Evolutionary conservation across 257 asterid genomes (phyloP).

Genomic region (Nicotiana tomentosiformis): DNA sequence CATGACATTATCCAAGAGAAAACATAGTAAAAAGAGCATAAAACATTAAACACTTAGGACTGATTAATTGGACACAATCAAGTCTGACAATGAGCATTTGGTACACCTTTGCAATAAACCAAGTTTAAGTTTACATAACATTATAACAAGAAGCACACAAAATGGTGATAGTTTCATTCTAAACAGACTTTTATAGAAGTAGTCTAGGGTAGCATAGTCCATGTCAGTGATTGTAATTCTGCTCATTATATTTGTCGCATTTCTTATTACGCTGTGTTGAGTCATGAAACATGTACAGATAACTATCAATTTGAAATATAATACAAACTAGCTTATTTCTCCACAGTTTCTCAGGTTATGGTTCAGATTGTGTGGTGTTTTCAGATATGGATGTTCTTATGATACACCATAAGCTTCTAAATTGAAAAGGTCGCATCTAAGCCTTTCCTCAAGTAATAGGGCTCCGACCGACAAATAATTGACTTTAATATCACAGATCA

Average conservation of each 20-base stretch:
- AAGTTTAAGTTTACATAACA: conserved; percentile 2
- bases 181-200: background rate
- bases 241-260: background rate
- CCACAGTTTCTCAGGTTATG: background rate
- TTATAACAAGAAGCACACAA: background rate
- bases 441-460: background rate
- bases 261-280: background rate
- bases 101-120: background rate
- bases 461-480: background rate
- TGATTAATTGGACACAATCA: background rate
- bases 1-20: background rate
- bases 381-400: background rate
- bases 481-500: background rate
- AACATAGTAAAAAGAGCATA: conserved; percentile 1
- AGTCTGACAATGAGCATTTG: background rate
- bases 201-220: background rate
- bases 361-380: background rate
- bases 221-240: background rate
- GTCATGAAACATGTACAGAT: background rate
- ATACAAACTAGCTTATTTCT: background rate
- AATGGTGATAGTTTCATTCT: background rate
- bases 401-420: background rate
- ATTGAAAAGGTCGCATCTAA: background rate
- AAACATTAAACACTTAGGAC: background rate
- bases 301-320: background rate